Base-by-base conservation (phyloP, 1,139 yeast species). In the Hyphopichia wangnamkhiaoensis region DNA sequence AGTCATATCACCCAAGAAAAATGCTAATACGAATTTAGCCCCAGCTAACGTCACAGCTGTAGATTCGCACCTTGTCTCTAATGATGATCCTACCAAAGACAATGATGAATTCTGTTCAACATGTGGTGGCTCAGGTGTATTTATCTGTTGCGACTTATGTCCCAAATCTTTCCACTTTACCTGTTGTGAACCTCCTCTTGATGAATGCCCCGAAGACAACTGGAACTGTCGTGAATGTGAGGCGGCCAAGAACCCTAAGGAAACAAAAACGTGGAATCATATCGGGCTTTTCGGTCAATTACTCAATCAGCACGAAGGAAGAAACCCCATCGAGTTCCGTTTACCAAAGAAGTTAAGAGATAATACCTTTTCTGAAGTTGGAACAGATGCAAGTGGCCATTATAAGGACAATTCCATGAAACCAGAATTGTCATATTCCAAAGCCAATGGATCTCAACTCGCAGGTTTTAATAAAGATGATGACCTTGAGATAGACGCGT, bases 91-190 rank as follows among this genome's bases (percentile, higher is more conserved):
- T 31, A 53, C 65, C 38, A 53, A 67, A 45, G 74, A 80, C 45
- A 93, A 93, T 58, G 94, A 91, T 48, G 98, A 93, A 60, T 90
- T 76, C 58, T 93, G 98, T 55, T 72, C 86, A 18, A 75, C 94
- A 0, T 93, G 98, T 63, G 90, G 94, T 1, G 89, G 90, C 20
- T 71, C 91, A 0, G 98, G 98, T 7, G 74, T 87, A 28, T 89
- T 93, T 48, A 71, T 93, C 23, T 93, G 98, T 61, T 93, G 98
- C 64, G 98, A 93, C 51, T 74, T 87, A 2, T 93, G 98, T 61
- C 96, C 97, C 0, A 77, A 76, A 53, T 87, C 96, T 1, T 93
- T 91, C 60, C 98, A 93, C 57, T 89, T 93, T 55, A 74, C 87
- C 10, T 93, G 98, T 59, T 79, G 93, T 46, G 86, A 88, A 50